Conservation (phyloP, 2,329 filamentous ascomycete species). For the Claviceps digitariae region DNA sequence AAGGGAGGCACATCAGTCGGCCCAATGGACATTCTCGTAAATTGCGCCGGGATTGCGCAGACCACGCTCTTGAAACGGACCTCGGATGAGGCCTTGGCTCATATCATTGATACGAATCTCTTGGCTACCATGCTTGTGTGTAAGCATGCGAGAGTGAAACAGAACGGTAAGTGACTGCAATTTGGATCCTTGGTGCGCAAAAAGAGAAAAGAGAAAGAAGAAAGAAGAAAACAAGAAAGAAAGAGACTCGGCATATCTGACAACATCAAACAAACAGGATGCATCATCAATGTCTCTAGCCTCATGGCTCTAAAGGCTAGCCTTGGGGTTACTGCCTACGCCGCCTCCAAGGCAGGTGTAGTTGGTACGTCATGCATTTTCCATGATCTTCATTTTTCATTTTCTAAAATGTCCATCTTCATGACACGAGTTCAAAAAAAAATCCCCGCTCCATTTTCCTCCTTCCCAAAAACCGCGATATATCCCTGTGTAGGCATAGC, state of each 20-base stretch:
- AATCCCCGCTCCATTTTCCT: not conserved
- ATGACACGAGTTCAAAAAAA: too few relatives aligned
- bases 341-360: slow-evolving; percentile 69
- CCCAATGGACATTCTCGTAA: slow-evolving; percentile 50
- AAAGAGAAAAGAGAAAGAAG: not conserved
- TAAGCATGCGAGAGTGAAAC: slow-evolving; percentile 26
- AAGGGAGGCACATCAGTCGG: slow-evolving; percentile 13
- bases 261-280: slow-evolving; percentile 26
- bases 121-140: slow-evolving; percentile 50
- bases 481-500: slow-evolving; percentile 7
- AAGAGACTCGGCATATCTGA: not conserved
- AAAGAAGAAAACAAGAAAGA: not conserved
- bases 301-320: slow-evolving; percentile 58
- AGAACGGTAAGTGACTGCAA: slow-evolving; percentile 15
- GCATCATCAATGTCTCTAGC: slow-evolving; percentile 73
- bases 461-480: not conserved
- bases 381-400: slow-evolving; percentile 4
- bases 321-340: slow-evolving; percentile 58
- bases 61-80: slow-evolving; percentile 48
- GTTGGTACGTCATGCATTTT: slow-evolving; percentile 38
- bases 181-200: too few relatives aligned
- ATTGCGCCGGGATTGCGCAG: slow-evolving; percentile 65
- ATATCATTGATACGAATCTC: slow-evolving; percentile 58
- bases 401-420: slow-evolving; percentile 2
- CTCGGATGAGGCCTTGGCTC: slow-evolving; percentile 33